phyloP scores from a whole-genome alignment of 2,329 filamentous ascomycete species.

The Falciphora oryzae region DNA sequence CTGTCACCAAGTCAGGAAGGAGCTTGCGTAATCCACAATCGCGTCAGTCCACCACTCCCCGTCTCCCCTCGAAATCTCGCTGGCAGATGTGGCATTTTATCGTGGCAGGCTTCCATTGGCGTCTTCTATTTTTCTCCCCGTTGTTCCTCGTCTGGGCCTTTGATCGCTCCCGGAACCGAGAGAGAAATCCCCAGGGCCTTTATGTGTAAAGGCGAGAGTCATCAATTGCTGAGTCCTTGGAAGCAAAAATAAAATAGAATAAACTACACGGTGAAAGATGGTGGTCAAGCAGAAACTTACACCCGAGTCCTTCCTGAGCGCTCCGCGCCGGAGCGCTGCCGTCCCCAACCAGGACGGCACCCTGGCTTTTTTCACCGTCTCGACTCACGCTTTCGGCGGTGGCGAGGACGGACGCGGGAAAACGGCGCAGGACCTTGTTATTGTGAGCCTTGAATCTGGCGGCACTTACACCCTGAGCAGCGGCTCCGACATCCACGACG shows the following conservation, averaged over 20 bases:
- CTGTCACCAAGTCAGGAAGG: too few relatives aligned
- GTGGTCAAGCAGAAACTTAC: conserved; percentile 19
- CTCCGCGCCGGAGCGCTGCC: conserved; percentile 20
- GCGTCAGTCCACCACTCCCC: not conserved
- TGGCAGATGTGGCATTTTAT: not conserved
- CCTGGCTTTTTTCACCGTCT: conserved; percentile 30
- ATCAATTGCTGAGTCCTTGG: too few relatives aligned
- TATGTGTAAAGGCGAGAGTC: too few relatives aligned
- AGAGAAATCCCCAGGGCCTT: too few relatives aligned
- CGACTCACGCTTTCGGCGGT: conserved; percentile 27
- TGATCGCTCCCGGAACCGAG: not conserved
- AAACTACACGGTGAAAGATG: not conserved
- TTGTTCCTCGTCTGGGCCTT: too few relatives aligned
- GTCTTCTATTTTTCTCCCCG: not conserved
- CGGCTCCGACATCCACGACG: conserved; percentile 25
- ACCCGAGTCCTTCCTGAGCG: conserved; percentile 18
- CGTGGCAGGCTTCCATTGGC: not conserved
- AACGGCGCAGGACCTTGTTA: conserved; percentile 27
- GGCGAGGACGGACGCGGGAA: conserved; percentile 11
- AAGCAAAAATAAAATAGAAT: too few relatives aligned
- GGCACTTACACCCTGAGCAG: conserved; percentile 21
- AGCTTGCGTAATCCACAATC: not conserved
- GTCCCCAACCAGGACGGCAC: conserved; percentile 32
- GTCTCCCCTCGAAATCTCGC: not conserved
- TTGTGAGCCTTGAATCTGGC: conserved; percentile 28